These are phyloP conservation scores for Emericellopsis cladophorae DNA, from an alignment of 2,329 filamentous ascomycete species.

Conservation along the genomic window DNA sequence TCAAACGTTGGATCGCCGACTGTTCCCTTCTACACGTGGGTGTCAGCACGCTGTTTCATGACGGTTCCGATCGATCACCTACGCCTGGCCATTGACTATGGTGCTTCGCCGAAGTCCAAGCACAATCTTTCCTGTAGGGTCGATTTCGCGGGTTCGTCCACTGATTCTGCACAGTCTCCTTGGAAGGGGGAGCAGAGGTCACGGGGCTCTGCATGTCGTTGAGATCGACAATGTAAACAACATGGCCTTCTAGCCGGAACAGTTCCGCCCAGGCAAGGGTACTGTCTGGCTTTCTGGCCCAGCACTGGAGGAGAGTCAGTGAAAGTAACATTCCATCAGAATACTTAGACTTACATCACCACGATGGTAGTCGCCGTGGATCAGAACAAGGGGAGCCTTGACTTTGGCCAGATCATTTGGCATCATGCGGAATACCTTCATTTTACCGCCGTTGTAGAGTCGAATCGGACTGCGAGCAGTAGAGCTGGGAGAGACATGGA, in stretches of 20 bases:
- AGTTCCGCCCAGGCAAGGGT: constrained; percentile 29
- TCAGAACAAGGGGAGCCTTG: neutral
- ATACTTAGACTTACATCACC: neutral
- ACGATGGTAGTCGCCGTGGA: neutral
- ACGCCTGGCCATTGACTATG: constrained; percentile 26
- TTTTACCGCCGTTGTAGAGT: neutral
- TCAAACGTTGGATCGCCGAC: constrained; percentile 34
- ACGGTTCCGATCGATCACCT: constrained; percentile 2
- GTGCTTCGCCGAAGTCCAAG: neutral
- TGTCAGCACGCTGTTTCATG: neutral
- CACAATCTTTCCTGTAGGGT: neutral
- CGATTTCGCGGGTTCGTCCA: neutral
- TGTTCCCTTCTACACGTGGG: constrained; percentile 15
- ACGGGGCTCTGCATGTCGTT: constrained; percentile 22
- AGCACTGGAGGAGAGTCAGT: neutral
- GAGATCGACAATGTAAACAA: constrained; percentile 29
- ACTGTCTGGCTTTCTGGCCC: constrained; percentile 7
- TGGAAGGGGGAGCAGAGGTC: neutral
- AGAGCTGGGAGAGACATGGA: too few relatives aligned
- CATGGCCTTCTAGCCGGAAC: constrained; percentile 26
- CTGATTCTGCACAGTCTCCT: neutral
- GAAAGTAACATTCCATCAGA: neutral
- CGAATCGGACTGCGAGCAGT: neutral
- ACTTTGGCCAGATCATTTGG: neutral
- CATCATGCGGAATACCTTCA: neutral